Percentiles rank a stretch among this genome's conserved stretches.
These are phyloP conservation scores for Calonectria pauciramosa DNA, from an alignment of 2,329 filamentous ascomycete species.

Conservation along the genomic window DNA sequence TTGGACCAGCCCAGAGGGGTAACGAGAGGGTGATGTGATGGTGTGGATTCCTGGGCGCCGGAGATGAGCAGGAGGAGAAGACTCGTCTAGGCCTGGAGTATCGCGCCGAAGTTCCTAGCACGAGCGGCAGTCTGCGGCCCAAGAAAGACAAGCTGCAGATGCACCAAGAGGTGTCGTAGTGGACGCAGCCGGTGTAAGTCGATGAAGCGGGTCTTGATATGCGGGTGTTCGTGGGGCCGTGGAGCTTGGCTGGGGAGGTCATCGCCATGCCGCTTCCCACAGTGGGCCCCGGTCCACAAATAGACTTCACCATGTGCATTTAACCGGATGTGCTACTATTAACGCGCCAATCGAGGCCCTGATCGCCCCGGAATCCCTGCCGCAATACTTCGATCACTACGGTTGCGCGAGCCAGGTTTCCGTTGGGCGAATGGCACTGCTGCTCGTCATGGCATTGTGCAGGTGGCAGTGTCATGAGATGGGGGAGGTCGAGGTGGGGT, in stretches of 20 bases:
- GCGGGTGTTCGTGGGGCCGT: constrained; percentile 17
- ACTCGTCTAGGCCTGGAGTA: constrained; percentile 28
- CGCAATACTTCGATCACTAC: constrained; percentile 13
- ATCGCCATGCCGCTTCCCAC: neutral
- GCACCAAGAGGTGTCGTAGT: constrained; percentile 13
- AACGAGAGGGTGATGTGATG: constrained; percentile 21
- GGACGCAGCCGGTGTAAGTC: constrained; percentile 10
- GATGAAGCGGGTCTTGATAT: constrained; percentile 4
- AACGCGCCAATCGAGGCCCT: constrained; percentile 33
- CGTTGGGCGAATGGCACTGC: constrained; percentile 35
- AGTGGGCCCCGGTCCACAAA: constrained; percentile 2
- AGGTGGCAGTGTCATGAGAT: constrained; percentile 33
- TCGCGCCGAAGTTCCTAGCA: constrained; percentile 44
- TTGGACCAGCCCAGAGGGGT: constrained; percentile 31
- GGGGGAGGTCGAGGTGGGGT: constrained; percentile 36
- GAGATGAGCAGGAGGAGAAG: constrained; percentile 27
- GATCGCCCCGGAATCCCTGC: neutral
- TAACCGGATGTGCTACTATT: constrained; percentile 39
- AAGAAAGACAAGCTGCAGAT: constrained; percentile 15
- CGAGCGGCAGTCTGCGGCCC: constrained; percentile 12
- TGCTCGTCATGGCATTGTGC: constrained; percentile 22
- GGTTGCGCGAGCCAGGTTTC: constrained; percentile 13
- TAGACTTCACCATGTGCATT: constrained; percentile 34
- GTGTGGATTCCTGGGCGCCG: constrained; percentile 34
- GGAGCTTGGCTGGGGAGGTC: neutral